Evolutionary conservation across 106 monocot species (phyloP).

Genomic region (Phalaenopsis aphrodite): DNA sequence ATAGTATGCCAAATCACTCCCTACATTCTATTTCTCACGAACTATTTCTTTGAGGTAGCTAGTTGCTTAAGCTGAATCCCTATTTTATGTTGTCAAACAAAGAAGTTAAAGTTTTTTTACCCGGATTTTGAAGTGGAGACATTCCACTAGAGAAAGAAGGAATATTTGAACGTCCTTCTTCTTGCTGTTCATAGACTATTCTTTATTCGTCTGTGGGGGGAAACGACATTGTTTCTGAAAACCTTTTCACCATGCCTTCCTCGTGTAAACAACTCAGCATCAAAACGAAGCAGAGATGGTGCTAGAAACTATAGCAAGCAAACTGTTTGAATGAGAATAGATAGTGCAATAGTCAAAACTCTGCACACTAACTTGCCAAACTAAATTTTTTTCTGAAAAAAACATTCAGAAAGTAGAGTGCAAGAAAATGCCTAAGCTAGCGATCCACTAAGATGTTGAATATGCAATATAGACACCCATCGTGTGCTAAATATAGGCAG

Average conservation of each 20-base stretch:
- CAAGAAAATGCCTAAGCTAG: neutral
- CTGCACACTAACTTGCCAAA: neutral
- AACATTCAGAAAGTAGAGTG: neutral
- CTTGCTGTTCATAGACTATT: neutral
- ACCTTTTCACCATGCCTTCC: neutral
- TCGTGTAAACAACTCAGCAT: neutral
- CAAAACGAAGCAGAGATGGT: neutral
- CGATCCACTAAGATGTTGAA: neutral
- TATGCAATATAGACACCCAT: too few species aligned
- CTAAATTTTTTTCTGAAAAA: neutral
- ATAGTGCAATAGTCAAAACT: neutral
- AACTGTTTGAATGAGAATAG: neutral
- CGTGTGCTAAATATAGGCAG: too few species aligned
- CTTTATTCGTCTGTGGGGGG: neutral
- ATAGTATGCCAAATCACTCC: slow-evolving; percentile 39
- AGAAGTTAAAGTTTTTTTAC: too few species aligned
- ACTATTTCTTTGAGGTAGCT: neutral
- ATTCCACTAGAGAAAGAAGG: neutral
- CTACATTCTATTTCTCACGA: neutral
- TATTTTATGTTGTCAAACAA: too few species aligned
- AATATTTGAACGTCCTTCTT: neutral
- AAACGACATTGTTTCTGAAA: neutral
- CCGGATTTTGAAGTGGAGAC: too few species aligned
- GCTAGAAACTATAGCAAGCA: neutral
- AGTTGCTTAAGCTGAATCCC: neutral